These are phyloP conservation scores for Penicillium dipodomyicola DNA, from an alignment of 495 filamentous ascomycete species.

Conservation along the genomic window DNA sequence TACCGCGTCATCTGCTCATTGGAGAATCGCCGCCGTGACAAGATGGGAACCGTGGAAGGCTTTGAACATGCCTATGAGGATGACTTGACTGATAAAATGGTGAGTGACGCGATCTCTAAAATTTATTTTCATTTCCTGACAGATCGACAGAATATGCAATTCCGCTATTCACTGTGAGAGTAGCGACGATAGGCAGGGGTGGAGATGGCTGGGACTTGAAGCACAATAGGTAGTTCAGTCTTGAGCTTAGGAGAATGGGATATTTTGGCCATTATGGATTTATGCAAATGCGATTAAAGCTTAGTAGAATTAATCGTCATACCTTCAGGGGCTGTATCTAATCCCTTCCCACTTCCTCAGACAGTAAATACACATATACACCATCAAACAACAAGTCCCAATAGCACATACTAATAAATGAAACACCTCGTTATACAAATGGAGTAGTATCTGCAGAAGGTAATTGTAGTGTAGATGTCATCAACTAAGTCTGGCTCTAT, in stretches of 20 bases:
- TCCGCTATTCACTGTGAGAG: background rate
- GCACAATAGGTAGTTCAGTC: background rate
- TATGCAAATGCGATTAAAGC: too few species aligned
- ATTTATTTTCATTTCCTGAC: background rate
- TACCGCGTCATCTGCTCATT: background rate
- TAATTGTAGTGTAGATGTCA: too few species aligned
- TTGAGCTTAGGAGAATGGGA: background rate
- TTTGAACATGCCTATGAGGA: conserved; percentile 5
- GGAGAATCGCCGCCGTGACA: background rate
- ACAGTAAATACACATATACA: too few species aligned
- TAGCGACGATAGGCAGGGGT: background rate
- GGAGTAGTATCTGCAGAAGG: too few species aligned
- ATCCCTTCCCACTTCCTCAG: too few species aligned
- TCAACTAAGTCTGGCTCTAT: too few species aligned
- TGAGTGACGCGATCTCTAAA: background rate
- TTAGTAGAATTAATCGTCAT: too few species aligned
- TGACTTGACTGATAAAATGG: conserved; percentile 3
- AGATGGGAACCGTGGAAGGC: background rate
- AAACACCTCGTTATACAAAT: too few species aligned
- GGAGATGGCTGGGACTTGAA: background rate
- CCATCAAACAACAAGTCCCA: too few species aligned
- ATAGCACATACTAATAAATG: too few species aligned
- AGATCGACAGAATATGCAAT: background rate
- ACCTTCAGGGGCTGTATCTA: too few species aligned
- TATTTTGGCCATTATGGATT: background rate